Conservation (phyloP, 2,329 filamentous ascomycete species). For the Torrubiella hemipterigena region DNA sequence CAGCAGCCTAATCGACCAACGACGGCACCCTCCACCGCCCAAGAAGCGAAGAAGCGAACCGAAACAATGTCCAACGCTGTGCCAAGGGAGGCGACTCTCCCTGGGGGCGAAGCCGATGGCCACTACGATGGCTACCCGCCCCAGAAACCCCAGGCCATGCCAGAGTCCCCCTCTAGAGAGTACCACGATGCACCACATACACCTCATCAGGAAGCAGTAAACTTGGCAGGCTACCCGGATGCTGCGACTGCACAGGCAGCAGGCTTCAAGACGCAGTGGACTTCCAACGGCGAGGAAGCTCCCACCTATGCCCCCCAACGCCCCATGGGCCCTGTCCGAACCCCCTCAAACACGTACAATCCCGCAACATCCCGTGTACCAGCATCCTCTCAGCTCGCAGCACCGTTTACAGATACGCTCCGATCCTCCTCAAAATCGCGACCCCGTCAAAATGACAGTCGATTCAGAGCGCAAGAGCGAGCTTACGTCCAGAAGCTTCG, state of each 20-base stretch:
- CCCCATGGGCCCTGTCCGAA: constrained; percentile 57
- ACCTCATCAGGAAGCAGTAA: constrained; percentile 35
- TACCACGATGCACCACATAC: too few relatives aligned
- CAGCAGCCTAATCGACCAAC: too few relatives aligned
- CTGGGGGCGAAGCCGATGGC: constrained; percentile 8
- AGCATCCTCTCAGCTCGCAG: constrained; percentile 24
- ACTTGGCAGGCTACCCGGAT: constrained; percentile 31
- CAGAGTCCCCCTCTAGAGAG: constrained; percentile 8
- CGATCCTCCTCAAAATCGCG: constrained; percentile 42
- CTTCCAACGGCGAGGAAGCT: constrained; percentile 15
- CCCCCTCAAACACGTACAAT: constrained; percentile 71
- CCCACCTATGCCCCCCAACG: constrained; percentile 37
- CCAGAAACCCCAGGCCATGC: constrained; percentile 6
- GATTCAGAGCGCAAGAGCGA: constrained; percentile 60
- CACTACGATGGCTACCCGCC: not conserved
- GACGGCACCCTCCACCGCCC: too few relatives aligned
- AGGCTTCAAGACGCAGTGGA: constrained; percentile 26
- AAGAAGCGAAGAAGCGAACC: too few relatives aligned
- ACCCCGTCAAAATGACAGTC: constrained; percentile 29
- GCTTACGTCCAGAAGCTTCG: constrained; percentile 89
- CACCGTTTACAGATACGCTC: constrained; percentile 30
- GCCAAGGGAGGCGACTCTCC: not conserved
- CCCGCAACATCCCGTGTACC: constrained; percentile 47
- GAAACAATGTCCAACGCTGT: not conserved
- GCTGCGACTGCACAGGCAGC: constrained; percentile 27